Evolutionary conservation across 345 rosid genomes (phyloP), one percentile per base, ranked within the genome.

Genomic region (Populus ilicifolia): DNA sequence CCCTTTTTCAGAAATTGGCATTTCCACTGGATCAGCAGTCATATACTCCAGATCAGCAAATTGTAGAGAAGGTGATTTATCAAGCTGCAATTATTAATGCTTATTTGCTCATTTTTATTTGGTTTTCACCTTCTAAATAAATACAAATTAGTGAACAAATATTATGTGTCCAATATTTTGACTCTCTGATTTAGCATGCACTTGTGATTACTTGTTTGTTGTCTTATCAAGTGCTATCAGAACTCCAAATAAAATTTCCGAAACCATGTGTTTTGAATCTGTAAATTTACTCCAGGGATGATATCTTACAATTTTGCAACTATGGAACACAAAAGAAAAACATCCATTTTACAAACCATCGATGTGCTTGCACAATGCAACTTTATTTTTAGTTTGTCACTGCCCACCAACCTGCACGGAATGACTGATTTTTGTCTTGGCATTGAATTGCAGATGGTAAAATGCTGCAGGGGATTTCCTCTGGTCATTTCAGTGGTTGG

Each of bases 381-480:
- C n/a, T 43, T 43, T 43, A 43, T 43, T 11, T 39, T 11, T 43
- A 43, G 27, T 35, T 21, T 71, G 18, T 29, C 50, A 1, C 16
- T 2, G 20, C 36, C 38, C 16, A 3, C 35, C 70, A 36, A 17
- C n/a, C 11, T 39, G 52, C n/a, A 4, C 41, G 14, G 20, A 77
- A 6, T 62, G 23, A 39, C 39, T 41, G 62, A 33, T 41, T 59
- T 29, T 20, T 30, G 20, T 66, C 35, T 16, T 80, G 36, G 44
- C n/a, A 36, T 9, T 67, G 23, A 29, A 71, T 75, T 72, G 65
- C 82, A 82, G 85, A 66, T 78, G 12, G 77, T 82, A 73, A 65
- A 68, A 36, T 29, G 29, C 68, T 82, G 79, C 43, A 75, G 72
- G 59, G 82, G 85, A 70, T 78, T 75, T 65, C 85, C 85, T 14